phyloP scores from a whole-genome alignment of 73 alveolate genomes.

The Blepharisma stoltei region DNA sequence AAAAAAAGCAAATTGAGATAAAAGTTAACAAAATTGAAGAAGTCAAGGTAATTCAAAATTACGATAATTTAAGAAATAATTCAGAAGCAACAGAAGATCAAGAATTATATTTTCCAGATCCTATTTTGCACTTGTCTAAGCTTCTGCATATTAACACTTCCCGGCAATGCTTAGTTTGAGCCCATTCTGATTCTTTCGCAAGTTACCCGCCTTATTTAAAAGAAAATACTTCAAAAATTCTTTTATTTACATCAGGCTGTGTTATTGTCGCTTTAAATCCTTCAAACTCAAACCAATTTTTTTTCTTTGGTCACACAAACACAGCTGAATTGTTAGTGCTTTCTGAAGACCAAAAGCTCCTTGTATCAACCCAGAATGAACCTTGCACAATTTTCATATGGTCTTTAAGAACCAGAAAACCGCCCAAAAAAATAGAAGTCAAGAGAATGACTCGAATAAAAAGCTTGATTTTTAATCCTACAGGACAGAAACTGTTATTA shows the following conservation, averaged over 20 bases:
- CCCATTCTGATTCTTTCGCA: background rate
- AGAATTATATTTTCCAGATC: slow-evolving; percentile 1
- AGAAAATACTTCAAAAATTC: background rate
- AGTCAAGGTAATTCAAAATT: too few relatives aligned
- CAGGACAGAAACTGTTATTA: slow-evolving; percentile 2
- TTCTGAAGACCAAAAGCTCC: background rate
- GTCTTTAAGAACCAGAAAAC: background rate
- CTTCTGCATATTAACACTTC: background rate
- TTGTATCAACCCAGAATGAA: background rate
- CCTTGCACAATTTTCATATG: slow-evolving; percentile 9
- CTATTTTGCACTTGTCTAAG: background rate
- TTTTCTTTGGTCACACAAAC: background rate
- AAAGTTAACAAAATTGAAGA: too few relatives aligned
- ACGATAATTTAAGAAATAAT: too few relatives aligned
- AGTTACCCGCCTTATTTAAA: background rate
- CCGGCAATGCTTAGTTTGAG: background rate
- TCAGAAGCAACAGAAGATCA: too few relatives aligned
- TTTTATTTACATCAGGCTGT: background rate
- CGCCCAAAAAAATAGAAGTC: background rate
- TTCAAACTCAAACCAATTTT: background rate
- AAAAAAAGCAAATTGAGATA: too few relatives aligned
- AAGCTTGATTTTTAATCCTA: background rate
- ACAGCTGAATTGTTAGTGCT: background rate
- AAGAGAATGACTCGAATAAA: background rate
- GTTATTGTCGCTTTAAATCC: slow-evolving; percentile 9